phyloP scores from a whole-genome alignment of 108 stramenopile genomes.

The Licmophora abbreviata region DNA sequence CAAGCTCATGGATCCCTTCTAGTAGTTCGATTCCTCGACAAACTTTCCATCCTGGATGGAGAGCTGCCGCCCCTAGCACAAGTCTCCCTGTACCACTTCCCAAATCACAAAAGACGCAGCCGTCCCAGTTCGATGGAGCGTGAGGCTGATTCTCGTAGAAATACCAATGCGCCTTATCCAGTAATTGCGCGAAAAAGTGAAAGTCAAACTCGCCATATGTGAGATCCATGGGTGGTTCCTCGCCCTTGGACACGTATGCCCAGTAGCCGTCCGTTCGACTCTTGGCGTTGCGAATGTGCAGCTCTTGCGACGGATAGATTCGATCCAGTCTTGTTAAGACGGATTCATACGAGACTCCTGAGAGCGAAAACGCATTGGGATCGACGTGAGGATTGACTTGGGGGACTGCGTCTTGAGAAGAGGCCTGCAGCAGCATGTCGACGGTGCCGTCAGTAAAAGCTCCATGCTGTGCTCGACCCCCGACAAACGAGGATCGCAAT shows the following conservation, averaged over 20 bases:
- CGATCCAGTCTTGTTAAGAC: constrained; percentile 21
- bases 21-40: constrained; percentile 35
- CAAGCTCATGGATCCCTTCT: constrained; percentile 20
- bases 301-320: constrained; percentile 30
- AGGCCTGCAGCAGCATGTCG: no score
- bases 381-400: not conserved
- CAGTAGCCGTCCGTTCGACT: constrained; percentile 42
- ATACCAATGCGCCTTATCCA: constrained; percentile 23
- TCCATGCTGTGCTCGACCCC: no score
- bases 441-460: no score
- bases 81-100: constrained; percentile 42
- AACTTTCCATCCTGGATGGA: constrained; percentile 30
- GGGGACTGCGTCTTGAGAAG: no score
- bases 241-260: constrained; percentile 28
- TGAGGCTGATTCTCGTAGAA: not conserved
- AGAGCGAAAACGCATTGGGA: constrained; percentile 14
- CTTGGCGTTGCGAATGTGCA: constrained; percentile 22
- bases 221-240: constrained; percentile 24
- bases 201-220: constrained; percentile 48
- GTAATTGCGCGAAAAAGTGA: constrained; percentile 29
- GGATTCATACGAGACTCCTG: constrained; percentile 12
- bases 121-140: constrained; percentile 18
- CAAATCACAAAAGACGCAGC: constrained; percentile 32
- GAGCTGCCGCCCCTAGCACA: constrained; percentile 28
- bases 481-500: no score